Evolutionary conservation across 2,329 filamentous ascomycete genomes (phyloP).

Genomic region (Penicillium sp.): DNA sequence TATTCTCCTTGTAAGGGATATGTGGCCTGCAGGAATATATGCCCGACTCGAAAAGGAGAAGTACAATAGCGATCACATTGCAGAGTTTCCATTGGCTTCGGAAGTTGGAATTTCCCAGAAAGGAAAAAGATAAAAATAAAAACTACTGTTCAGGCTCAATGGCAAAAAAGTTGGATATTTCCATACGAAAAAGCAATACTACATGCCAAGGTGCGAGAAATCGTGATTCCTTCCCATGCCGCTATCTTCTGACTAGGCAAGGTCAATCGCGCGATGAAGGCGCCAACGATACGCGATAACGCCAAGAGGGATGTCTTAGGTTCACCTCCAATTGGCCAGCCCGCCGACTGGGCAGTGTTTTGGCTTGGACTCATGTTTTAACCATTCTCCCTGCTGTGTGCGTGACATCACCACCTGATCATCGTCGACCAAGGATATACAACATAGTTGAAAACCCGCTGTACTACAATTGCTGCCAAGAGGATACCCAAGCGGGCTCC

Average conservation of each 20-base stretch:
- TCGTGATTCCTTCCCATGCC: not conserved
- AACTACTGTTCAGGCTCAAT: not conserved
- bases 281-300: not conserved
- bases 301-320: not conserved
- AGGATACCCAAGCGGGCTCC: not conserved
- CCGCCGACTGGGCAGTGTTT: not conserved
- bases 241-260: not conserved
- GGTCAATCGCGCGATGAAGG: not conserved
- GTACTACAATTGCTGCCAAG: not conserved
- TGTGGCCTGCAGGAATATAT: not conserved
- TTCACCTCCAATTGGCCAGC: not conserved
- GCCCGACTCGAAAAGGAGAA: not conserved
- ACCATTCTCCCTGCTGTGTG: not conserved
- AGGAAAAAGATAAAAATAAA: too few species aligned
- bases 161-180: not conserved
- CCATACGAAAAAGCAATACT: not conserved
- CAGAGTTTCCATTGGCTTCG: not conserved
- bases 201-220: not conserved
- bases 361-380: not conserved
- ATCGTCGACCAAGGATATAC: not conserved
- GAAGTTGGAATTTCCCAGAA: not conserved
- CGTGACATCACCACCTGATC: slow-evolving; percentile 6
- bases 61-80: not conserved
- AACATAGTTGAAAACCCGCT: not conserved
- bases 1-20: not conserved